Conservation (phyloP, 2,329 filamentous ascomycete species). For the Colletotrichum sp. region DNA sequence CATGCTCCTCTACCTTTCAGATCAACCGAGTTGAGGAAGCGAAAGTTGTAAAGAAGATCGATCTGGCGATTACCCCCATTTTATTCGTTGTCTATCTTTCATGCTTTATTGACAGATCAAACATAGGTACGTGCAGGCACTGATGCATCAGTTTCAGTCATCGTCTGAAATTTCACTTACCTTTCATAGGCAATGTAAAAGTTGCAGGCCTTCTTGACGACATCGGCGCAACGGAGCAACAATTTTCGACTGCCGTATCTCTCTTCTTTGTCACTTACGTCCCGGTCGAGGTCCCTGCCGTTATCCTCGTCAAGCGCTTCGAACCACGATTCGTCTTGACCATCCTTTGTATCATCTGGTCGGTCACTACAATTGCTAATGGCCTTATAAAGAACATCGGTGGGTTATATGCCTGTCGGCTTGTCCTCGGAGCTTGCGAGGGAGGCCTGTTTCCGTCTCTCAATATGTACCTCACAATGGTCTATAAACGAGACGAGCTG, state of each 20-base stretch:
- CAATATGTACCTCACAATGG: neutral
- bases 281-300: neutral
- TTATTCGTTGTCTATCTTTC: neutral
- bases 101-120: neutral
- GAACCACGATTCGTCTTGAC: neutral
- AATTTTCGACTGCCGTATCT: neutral
- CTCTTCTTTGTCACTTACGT: neutral
- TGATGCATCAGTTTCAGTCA: fast-evolving
- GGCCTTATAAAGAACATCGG: neutral
- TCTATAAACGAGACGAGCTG: neutral
- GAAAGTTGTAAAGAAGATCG: neutral
- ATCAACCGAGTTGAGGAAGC: neutral
- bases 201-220: neutral
- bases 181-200: neutral
- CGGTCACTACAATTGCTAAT: neutral
- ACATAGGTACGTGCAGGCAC: neutral
- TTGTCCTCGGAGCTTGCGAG: neutral
- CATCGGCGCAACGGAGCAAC: neutral
- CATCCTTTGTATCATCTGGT: neutral
- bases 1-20: neutral
- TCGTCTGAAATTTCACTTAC: neutral
- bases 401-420: neutral
- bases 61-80: neutral
- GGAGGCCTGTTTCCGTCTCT: neutral
- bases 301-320: neutral